Evolutionary conservation across 331 rosid genomes (phyloP), one percentile per base, ranked within the genome.

Genomic region (Malus hybrid): DNA sequence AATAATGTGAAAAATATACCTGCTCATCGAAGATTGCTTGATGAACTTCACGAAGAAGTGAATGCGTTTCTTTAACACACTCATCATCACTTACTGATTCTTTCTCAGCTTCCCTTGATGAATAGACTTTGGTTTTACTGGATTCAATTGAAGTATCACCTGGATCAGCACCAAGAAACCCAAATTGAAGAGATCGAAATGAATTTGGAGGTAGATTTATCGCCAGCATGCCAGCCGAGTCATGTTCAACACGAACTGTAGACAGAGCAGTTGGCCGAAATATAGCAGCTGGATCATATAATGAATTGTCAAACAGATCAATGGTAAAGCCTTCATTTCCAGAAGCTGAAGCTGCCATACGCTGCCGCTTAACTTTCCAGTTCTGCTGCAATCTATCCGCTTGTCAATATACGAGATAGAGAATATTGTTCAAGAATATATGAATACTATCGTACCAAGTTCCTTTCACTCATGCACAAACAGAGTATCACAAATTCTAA

Each of bases 281-380:
- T 61, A 85, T 73, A 79, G 92, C 78, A 27, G 87, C 85, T 70
- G 93, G 88, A 73, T 94, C 93, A 81, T 87, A 78, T 28, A 84
- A 81, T 0, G 85, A 84, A 84, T 70, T 94, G 84, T 92, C 97
- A 88, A 92, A 94, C 77, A 94, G 88, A 83, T 94, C 99, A 63
- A 94, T 86, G 75, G 96, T 89, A 85, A 94, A 94, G 84, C 97
- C 97, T 84, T 92, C 99, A 86, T 81, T 92, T 79, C 92, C 97
- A 48, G 97, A 90, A 76, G 84, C 84, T 73, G 90, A 82, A 83
- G 91, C 87, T 59, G 89, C 88, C 71, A 86, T 83, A 33, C 97
- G 97, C 78, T 85, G 99, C 76, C 93, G 87, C 84, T 94, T 90
- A 82, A 94, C 97, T 88, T 92, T 94, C 97, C 99, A 94, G 73